These are phyloP conservation scores for Hibiscus syriacus DNA, from an alignment of 345 rosid species.

Conservation along the genomic window DNA sequence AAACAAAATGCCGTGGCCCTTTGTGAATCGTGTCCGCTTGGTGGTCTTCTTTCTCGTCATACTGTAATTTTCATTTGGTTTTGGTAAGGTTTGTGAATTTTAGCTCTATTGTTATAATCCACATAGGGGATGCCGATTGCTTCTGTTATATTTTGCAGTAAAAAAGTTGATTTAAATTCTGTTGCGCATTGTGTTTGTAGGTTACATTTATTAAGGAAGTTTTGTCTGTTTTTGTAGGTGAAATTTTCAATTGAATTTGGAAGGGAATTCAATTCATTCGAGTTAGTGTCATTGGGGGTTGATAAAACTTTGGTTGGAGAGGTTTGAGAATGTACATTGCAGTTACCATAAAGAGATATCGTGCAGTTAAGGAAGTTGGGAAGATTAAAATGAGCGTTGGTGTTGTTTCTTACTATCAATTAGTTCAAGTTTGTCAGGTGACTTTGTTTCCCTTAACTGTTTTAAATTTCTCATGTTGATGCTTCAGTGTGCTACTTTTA, in stretches of 20 bases:
- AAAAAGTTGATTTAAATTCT: not conserved
- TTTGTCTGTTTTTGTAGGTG: conserved; percentile 28
- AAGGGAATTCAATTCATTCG: conserved; percentile 14
- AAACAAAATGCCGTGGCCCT: conserved; percentile 75
- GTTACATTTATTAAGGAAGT: not conserved
- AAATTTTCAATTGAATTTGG: conserved; percentile 9
- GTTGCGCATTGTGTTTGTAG: not conserved
- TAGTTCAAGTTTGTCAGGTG: conserved; percentile 93
- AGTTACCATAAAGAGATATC: conserved; percentile 59
- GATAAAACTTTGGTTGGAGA: conserved; percentile 26
- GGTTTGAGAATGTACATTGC: conserved; percentile 75
- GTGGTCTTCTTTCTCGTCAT: conserved; percentile 72
- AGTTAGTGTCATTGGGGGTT: conserved; percentile 10
- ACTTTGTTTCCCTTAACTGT: not conserved
- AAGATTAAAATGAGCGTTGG: conserved; percentile 75
- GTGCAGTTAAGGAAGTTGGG: conserved; percentile 65
- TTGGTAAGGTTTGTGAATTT: conserved; percentile 24
- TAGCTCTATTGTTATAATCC: not conserved
- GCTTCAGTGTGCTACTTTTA: not conserved
- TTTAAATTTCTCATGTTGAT: no score
- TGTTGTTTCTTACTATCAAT: conserved; percentile 57
- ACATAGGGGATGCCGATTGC: not conserved
- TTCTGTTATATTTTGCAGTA: not conserved
- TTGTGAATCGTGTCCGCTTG: conserved; percentile 59
- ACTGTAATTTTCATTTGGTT: conserved; percentile 42